Evolutionary conservation across 1,284 basidiomycete species (phyloP).

Genomic region (Neolentinus lepideus): DNA sequence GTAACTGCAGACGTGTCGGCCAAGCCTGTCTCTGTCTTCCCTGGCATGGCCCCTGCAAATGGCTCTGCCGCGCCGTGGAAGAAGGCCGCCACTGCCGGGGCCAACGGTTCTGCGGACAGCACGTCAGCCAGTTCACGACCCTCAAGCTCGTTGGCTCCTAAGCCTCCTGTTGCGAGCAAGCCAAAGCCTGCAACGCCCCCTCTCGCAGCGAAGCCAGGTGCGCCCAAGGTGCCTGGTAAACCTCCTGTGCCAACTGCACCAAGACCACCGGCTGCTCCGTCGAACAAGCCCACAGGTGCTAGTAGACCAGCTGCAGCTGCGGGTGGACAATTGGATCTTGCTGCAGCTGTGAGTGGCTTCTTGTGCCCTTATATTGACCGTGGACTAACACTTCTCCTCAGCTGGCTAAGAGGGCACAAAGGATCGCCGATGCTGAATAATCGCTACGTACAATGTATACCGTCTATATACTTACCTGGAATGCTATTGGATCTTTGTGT

Average conservation of each 20-base stretch:
- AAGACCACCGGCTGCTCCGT: constrained; percentile 13
- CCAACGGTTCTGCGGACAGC: constrained; percentile 28
- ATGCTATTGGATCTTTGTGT: not conserved
- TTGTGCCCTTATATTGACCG: constrained; percentile 1
- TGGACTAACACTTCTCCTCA: constrained; percentile 21
- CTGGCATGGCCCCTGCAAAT: constrained; percentile 58
- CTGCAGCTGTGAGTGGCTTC: constrained; percentile 56
- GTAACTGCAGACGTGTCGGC: constrained; percentile 48
- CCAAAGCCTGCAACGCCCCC: constrained; percentile 32
- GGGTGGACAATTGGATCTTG: constrained; percentile 73
- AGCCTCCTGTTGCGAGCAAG: constrained; percentile 43
- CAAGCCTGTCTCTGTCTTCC: constrained; percentile 69
- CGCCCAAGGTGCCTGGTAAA: constrained; percentile 39
- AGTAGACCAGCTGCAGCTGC: constrained; percentile 31
- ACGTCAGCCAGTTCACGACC: constrained; percentile 52
- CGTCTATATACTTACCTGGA: not conserved
- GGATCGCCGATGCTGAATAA: constrained; percentile 39
- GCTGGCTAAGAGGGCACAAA: constrained; percentile 69
- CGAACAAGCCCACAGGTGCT: constrained; percentile 15
- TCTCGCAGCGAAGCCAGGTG: constrained; percentile 23
- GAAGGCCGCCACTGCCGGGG: constrained; percentile 34
- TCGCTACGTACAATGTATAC: not conserved
- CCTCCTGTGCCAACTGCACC: constrained; percentile 44
- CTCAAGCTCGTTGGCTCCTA: constrained; percentile 38
- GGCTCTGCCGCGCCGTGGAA: constrained; percentile 72